Base-by-base conservation (phyloP, 257 asterid species). In the Nicotiana paniculata region DNA sequence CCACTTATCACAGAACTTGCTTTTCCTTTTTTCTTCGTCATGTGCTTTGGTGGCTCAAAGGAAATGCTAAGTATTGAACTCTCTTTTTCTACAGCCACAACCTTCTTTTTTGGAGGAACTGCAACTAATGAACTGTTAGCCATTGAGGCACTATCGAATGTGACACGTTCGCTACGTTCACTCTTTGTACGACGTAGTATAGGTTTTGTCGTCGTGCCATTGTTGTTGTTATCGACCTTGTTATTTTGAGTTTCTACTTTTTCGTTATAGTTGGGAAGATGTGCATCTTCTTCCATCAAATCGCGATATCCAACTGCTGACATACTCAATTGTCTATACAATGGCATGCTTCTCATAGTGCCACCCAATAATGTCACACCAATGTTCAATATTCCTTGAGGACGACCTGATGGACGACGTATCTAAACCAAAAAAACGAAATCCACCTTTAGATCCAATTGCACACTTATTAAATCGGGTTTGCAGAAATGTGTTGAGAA, bases 1-100 rank as follows among this genome's bases (percentile, higher is more conserved):
- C 95, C 97, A 18, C 81, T 86, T 3, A 95, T 95, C 4, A 93
- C 97, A 0, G 98, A 95, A 61, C 97, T 92, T 1, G 98, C 98
- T 84, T 93, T 95, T 10, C 95, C 91, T 37, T 37, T 85, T 70
- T 82, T 85, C 59, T 28, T 83, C 18, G 16, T 3, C 32, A 58
- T 76, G 4, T 80, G 79, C 0, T 91, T 92, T 0, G 88, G 91
- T 24, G 87, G 85, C 3, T 75, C 80, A 75, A 90, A 92, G 0
- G 98, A 88, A 53, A 91, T 89, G 66, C 93, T 90, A 4, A 95
- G 84, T 32, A 92, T 91, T 0, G 97, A 92, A 54, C 89, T 88
- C 9, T 88, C 97, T 65, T 89, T 92, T 28, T 81, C 85, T 0
- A 59, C 46, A 13, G 85, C 81, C 3, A 61, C 86, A 2, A 70